Base-by-base conservation (phyloP, 371 early-diverging fungal species). In the Choanephora cucurbitarum region DNA sequence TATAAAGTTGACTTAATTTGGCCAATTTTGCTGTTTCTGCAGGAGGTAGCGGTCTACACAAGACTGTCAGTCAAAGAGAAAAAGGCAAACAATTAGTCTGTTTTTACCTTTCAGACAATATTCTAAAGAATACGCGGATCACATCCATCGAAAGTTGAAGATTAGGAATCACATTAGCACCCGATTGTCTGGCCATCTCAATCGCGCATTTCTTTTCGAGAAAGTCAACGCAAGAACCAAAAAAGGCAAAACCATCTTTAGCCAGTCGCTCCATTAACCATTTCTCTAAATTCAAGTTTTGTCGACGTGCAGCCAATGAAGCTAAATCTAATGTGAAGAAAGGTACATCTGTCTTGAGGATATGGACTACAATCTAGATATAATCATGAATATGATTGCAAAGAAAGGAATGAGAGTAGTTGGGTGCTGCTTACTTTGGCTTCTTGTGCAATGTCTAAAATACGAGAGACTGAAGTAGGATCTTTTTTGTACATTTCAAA, bases 261-360 rank as follows among this genome's bases (percentile, higher is more conserved):
- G 60, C 68, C 5, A 93, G 67, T 52, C 80, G 80, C 34, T 90
- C 91, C 49, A 76, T 79, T 17, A 95, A 71, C 94, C 94, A 95
- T 66, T 90, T 92, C 52, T 92, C 94, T 17, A 95, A 63, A 60
- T 91, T 92, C 15, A 95, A 68, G 55, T 86, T 86, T 51, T 92
- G 90, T 57, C 92, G 64, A 22, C 92, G 79, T 5, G 88, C 88
- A 32, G 95, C 94, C 21, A 95, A 72, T 1, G 90, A 83, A 5
- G 94, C 94, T 34, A 95, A 68, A 52, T 94, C 95, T 23, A 95
- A 82, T 1, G 88, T 66, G 52, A 94, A 94, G 10, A 73, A 68
- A 40, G 80, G 89, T 2, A 85, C 77, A 54, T 88, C 85, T 28
- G 80, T 68, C 54, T 88, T 84, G 32, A 95, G 70, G 17, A 93